These are phyloP conservation scores for Diplodia corticola DNA, from an alignment of 2,329 filamentous ascomycete genomes.

Conservation along the genomic window DNA sequence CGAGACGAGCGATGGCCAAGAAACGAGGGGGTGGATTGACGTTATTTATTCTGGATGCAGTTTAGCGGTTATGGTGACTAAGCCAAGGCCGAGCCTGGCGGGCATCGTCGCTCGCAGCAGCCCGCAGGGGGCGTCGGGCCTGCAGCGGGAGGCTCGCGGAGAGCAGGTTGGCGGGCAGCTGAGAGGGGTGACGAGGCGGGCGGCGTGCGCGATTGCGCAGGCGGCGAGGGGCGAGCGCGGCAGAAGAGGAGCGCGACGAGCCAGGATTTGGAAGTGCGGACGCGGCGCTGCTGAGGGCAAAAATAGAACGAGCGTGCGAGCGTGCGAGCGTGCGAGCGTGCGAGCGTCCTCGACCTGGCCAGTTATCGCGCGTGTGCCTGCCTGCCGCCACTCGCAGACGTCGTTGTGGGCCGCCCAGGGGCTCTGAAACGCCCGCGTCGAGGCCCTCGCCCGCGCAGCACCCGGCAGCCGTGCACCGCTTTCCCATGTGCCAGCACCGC, in stretches of 20 bases:
- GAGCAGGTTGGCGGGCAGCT: background rate
- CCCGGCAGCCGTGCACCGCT: background rate
- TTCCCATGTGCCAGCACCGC: background rate
- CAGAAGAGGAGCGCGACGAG: conserved; percentile 2
- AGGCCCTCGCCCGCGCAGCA: background rate
- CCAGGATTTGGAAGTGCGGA: background rate
- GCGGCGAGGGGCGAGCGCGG: conserved; percentile 13
- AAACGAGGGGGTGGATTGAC: background rate
- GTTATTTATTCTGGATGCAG: background rate
- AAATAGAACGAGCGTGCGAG: conserved; percentile 16
- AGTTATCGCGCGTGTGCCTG: conserved; percentile 14
- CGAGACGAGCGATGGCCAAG: background rate
- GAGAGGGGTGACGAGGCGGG: background rate
- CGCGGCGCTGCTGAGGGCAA: background rate
- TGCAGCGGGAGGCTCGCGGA: background rate
- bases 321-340: too few species aligned
- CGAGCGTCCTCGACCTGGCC: background rate
- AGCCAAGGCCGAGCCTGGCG: background rate
- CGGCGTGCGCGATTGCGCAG: background rate
- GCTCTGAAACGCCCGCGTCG: conserved; percentile 13
- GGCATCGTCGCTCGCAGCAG: conserved; percentile 1
- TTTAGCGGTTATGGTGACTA: background rate
- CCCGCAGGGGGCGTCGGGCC: background rate
- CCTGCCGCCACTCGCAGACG: background rate
- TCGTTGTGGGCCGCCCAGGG: background rate